Conservation (phyloP, 83 land plant genomes). For the Diphasiastrum complanatum region DNA sequence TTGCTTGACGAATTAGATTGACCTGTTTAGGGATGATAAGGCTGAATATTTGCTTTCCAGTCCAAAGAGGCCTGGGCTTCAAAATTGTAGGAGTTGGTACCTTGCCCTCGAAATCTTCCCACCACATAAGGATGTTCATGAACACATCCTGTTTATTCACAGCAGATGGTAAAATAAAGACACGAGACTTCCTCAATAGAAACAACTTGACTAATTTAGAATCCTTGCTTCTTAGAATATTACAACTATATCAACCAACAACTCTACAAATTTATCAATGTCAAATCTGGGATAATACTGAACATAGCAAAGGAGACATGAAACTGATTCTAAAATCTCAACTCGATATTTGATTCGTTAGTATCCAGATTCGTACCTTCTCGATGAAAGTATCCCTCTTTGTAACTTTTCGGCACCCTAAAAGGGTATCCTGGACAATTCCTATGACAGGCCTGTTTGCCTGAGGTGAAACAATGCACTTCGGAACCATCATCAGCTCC, state of each 20-base stretch:
- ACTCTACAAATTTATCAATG: too few relatives aligned
- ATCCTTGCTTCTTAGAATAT: too few relatives aligned
- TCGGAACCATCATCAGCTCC: conserved; percentile 99
- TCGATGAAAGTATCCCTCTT: conserved; percentile 97
- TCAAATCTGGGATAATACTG: background rate
- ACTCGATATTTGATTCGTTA: background rate
- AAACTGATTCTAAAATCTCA: background rate
- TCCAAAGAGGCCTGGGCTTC: conserved; percentile 94
- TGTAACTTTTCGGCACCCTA: conserved; percentile 97
- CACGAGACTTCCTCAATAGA: background rate
- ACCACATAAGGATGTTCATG: conserved; percentile 98
- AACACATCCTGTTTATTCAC: conserved; percentile 77
- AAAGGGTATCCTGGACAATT: conserved; percentile 94
- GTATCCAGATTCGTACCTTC: conserved; percentile 45
- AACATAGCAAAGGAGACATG: background rate
- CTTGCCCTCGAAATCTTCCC: conserved; percentile 99
- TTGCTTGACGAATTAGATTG: conserved; percentile 66
- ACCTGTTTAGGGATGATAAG: conserved; percentile 96
- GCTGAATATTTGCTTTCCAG: conserved; percentile 96
- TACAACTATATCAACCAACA: too few relatives aligned
- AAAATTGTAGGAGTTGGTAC: conserved; percentile 82
- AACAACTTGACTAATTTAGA: too few relatives aligned
- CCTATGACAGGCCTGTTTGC: conserved; percentile 98
- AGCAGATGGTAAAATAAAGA: conserved; percentile 1
- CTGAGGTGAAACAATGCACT: conserved; percentile 98